Base-by-base conservation (phyloP, 441 rosid species). In the Melastoma candidum region DNA sequence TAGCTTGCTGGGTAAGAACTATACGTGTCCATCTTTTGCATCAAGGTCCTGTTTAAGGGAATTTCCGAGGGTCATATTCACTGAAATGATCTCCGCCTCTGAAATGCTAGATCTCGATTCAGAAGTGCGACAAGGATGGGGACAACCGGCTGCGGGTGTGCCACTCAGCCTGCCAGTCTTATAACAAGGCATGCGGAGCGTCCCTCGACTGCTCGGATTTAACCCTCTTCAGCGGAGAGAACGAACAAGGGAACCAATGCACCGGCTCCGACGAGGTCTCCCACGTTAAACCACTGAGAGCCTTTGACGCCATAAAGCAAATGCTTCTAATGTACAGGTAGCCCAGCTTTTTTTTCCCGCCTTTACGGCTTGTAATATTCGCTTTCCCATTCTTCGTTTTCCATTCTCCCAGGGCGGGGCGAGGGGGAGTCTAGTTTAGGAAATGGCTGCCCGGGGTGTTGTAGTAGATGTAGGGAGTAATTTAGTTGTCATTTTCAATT, bases 131-230 rank as follows among this genome's bases (percentile, higher is more conserved):
- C 57, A 73, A 63, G 44, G 95, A 93, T 54, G 96, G 97, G 9
- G 99, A 93, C 75, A 83, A 93, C 72, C 74, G 99, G 71, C 80
- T 89, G 9, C 77, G 99, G 11, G 97, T 93, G 36, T 93, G 97
- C 67, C 82, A 84, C 72, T 83, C 97, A 48, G 99, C 99, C 11
- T 93, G 99, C 25, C 79, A 80, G 57, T 86, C 99, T 0, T 93
- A 93, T 63, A 93, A 93, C 56, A 70, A 67, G 62, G 97, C 97
- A 0, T 93, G 99, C 57, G 96, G 99, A 39, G 99, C 99, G 44
- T 81, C 99, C 1, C 82, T 93, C 1, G 99, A 93, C 78, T 93
- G 99, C 73, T 68, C 87, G 2, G 99, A 93, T 70, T 87, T 86
- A 74, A 93, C 99, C 51, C 96, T 93, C 11, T 93, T 93, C 74